These are phyloP conservation scores for Stephania cephalantha DNA, from an alignment of 164 flowering plant genomes.

Conservation along the genomic window DNA sequence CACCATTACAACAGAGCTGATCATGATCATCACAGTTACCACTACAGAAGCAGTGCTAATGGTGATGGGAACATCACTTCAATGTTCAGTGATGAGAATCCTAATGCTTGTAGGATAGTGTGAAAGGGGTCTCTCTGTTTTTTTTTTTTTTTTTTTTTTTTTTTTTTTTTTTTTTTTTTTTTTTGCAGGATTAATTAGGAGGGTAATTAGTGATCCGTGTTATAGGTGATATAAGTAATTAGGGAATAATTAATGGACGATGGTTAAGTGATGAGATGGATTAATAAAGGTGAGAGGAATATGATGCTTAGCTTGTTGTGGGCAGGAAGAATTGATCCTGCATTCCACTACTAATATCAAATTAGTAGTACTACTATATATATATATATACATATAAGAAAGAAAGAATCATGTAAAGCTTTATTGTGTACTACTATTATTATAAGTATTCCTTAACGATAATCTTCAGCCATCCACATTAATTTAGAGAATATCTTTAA, in stretches of 20 bases:
- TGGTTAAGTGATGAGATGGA: constrained; percentile 4
- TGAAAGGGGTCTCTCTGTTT: constrained; percentile 12
- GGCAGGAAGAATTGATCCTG: constrained; percentile 40
- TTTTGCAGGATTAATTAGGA: constrained; percentile 14
- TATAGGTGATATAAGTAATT: constrained; percentile 7
- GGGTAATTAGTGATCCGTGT: constrained; percentile 14
- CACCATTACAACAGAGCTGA: constrained; percentile 29
- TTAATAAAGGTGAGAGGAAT: constrained; percentile 19
- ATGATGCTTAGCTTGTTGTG: constrained; percentile 38
- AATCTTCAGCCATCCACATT: neutral
- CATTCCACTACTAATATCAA: constrained; percentile 25
- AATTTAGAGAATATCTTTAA: neutral
- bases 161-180: constrained; percentile 10
- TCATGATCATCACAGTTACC: constrained; percentile 31
- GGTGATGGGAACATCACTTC: constrained; percentile 56
- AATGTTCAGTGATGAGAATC: constrained; percentile 90
- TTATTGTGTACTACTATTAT: neutral
- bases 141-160: neutral
- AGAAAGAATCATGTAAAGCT: constrained; percentile 14
- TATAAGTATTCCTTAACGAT: constrained; percentile 2
- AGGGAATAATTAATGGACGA: constrained; percentile 2
- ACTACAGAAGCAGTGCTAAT: constrained; percentile 18
- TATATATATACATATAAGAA: too few species aligned
- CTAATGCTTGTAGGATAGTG: constrained; percentile 77
- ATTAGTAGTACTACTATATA: constrained; percentile 1